Evolutionary conservation across 1,139 yeast genomes (phyloP), one percentile per base, ranked within the genome.

Genomic region (Candida sanyaensis): DNA sequence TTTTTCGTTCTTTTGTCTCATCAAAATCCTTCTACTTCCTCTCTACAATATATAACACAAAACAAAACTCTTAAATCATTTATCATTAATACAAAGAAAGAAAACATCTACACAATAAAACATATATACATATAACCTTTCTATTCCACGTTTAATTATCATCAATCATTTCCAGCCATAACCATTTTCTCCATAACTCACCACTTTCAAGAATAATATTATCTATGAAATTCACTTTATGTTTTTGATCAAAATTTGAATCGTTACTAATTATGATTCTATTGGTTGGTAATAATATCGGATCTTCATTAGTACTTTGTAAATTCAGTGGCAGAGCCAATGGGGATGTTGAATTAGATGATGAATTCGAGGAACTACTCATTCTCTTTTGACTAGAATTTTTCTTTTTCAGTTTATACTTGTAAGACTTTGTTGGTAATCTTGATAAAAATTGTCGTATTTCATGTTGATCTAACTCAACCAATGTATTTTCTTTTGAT

Each of bases 391-490:
- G 37, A 23, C n/a, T 21, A 6, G 27, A 9, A 5, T 13, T 37
- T 40, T 50, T 55, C 50, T 49, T 58, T 49, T 52, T 62, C 59
- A 51, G 58, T 56, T 55, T 65, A 38, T 61, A 56, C 42, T 61
- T 66, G 57, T 70, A 71, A 2, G 77, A 68, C 51, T 72, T 74
- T 10, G 78, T 65, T 41, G 83, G 76, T 48, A 71, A 73, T 49
- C 87, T 78, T 47, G 84, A 81, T 53, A 92, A 73, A 56, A 83
- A 84, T 61, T 91, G 96, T 43, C 92, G 76, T 37, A 90, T 88
- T 68, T 92, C 98, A 55, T 89, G 85, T 62, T 88, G 96, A 61
- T 92, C 98, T 54, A 90, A 81, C 61, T 92, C 97, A 53, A 89
- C 77, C 50, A 92, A 75, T 37, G 86, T 82, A 56, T 83, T 82